These are phyloP conservation scores for Prunus armeniaca DNA, from an alignment of 306 rosid species.

Conservation along the genomic window DNA sequence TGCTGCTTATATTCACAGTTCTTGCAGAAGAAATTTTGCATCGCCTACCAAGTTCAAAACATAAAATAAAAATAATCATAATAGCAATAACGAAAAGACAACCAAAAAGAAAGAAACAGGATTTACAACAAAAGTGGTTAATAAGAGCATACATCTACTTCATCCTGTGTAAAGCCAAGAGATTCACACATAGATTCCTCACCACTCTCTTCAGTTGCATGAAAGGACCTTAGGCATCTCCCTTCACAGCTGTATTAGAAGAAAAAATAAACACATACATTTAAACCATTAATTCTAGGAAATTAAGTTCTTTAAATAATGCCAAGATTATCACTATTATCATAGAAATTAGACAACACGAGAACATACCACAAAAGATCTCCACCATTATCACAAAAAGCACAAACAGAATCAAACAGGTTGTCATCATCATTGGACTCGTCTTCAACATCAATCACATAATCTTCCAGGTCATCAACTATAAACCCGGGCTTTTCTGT, in stretches of 20 bases:
- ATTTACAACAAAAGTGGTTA: conserved; percentile 13
- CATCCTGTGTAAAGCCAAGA: conserved; percentile 63
- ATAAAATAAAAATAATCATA: conserved; percentile 8
- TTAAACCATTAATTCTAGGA: not conserved
- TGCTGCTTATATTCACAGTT: conserved; percentile 73
- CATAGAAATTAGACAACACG: not conserved
- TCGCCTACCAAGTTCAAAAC: conserved; percentile 54
- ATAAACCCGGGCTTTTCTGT: conserved; percentile 61
- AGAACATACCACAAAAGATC: conserved; percentile 56
- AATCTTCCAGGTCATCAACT: conserved; percentile 55
- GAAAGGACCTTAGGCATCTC: conserved; percentile 89
- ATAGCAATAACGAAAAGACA: conserved; percentile 1
- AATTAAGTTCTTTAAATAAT: not conserved
- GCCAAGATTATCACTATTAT: not conserved
- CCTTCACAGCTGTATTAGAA: conserved; percentile 77
- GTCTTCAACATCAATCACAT: conserved; percentile 44
- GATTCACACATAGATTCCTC: conserved; percentile 58
- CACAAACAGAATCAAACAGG: conserved; percentile 80
- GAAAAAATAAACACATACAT: not conserved
- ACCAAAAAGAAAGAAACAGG: conserved; percentile 5
- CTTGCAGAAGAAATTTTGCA: conserved; percentile 59
- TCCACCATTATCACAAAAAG: conserved; percentile 93
- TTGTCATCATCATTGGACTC: conserved; percentile 57
- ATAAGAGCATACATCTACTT: conserved; percentile 68
- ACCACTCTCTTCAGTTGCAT: conserved; percentile 62